Evolutionary conservation across 2,329 filamentous ascomycete species (phyloP).

Genomic region (Arthroderma sp.): DNA sequence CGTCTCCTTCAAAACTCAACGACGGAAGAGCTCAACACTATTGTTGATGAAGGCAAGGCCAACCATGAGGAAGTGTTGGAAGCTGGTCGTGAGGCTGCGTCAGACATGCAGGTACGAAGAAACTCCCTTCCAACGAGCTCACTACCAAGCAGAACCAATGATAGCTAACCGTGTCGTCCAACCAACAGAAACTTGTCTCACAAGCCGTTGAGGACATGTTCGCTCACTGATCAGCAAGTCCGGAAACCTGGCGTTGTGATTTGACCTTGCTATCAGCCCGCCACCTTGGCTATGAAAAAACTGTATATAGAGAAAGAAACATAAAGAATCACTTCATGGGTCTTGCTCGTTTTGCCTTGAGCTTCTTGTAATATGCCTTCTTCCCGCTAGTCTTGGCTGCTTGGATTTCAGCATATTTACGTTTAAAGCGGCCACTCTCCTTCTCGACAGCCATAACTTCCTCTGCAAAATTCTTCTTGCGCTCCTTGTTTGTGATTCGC

Average conservation of each 20-base stretch:
- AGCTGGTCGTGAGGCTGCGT: constrained; percentile 46
- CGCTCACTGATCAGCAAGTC: background rate
- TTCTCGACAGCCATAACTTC: constrained; percentile 63
- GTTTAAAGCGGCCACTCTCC: constrained; percentile 60
- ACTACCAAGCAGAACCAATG: background rate
- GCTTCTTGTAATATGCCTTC: constrained; percentile 74
- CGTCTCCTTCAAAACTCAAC: constrained; percentile 40
- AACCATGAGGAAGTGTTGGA: constrained; percentile 56
- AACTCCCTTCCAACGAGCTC: background rate
- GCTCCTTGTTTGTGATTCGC: constrained; percentile 72
- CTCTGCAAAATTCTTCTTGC: constrained; percentile 75
- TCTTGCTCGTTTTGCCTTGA: constrained; percentile 47
- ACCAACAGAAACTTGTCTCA: constrained; percentile 26
- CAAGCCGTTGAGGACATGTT: constrained; percentile 22
- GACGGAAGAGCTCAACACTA: constrained; percentile 40
- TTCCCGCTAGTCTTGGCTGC: constrained; percentile 72
- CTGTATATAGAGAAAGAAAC: background rate
- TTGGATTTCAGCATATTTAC: constrained; percentile 79
- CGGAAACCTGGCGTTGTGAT: background rate
- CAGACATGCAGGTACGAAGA: constrained; percentile 47
- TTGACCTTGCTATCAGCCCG: background rate
- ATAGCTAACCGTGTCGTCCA: constrained; percentile 7
- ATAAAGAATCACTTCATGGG: constrained; percentile 10
- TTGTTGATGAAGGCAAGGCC: constrained; percentile 48
- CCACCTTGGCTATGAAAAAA: background rate